Evolutionary conservation across 768 basidiomycete species (phyloP), one percentile per base, ranked within the genome.

Genomic region (Mycena pura): DNA sequence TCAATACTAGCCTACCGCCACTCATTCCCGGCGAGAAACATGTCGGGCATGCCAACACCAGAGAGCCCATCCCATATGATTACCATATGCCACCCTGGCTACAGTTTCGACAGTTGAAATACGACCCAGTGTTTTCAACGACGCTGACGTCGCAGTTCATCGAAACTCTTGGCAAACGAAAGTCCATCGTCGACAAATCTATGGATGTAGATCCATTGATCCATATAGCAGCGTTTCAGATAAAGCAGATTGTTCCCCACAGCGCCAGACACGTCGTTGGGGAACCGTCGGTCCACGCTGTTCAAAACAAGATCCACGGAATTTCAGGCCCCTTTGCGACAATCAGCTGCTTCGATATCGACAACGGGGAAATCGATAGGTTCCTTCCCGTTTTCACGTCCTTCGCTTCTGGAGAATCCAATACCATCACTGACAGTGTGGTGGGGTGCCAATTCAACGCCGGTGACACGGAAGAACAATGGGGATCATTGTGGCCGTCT

Each of bases 21-120:
- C 49, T 60, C 7, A 22, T 53, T 0, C 15, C 7, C 14, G 44
- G 58, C 19, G 10, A 32, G 0, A 9, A 9, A 3, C 51, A 54
- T 10, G 44, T 38, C 22, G 34, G 36, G 5, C 36, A 54, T 31
- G n/a, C 38, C 6, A 29, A 29, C 13, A 61, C 45, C 31, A 41
- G 46, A 29, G 38, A 14, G 25, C 51, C 51, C 21, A 54, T 48
- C 29, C 15, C 6, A 25, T 61, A 61, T 21, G 59, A 61, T 14
- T 53, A 54, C 34, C 59, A 61, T 24, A 54, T 61, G 59, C 51
- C 52, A 61, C 36, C 19, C 5, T 10, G 28, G 25, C n/a, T 61
- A 9, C 44, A 27, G 22, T 25, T 36, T 19, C 0, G 3, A 13
- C 7, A 9, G 4, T 0, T 54, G 29, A 24, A 19, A n/a, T 27